Base-by-base conservation (phyloP, 148 eudicot genomes). In the Euryodendron excelsum region DNA sequence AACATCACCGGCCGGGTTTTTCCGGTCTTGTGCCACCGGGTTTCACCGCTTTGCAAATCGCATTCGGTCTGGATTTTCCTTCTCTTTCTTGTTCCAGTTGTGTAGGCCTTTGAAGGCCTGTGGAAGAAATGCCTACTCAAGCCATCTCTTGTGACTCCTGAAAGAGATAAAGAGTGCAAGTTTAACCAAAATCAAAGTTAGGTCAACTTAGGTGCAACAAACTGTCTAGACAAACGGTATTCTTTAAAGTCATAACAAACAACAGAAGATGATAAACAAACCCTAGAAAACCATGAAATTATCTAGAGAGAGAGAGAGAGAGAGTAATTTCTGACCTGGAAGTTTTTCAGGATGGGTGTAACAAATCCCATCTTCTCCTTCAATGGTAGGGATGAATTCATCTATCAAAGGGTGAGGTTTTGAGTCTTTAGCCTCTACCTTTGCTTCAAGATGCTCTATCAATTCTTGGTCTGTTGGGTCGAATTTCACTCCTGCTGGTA, bases 281-380 rank as follows among this genome's bases (percentile, higher is more conserved):
- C 77, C 78, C 78, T 65, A 74, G 72, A 77, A 78, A 75, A 60
- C 18, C 20, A 44, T 44, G 47, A 61, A 60, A 28, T 23, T 10
- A 48, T 17, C 2, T 33, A 58, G 20, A 48, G 41, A 36, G 33
- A 45, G 61, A 12, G 39, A 44, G 31, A 75, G 41, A 23, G 4
- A 62, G 30, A 14, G 20, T 30, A 55, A 17, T 50, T 69, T 52
- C 20, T 79, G 78, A 96, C 99, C 99, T 82, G 99, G 99, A 79
- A 96, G 95, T 77, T 93, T 96, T 78, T 96, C 99, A 76, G 99
- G 99, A 84, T 96, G 99, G 44, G 99, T 96, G 64, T 96, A 96
- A 82, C 99, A 96, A 89, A 93, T 96, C 37, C 99, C 99, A 86
- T 96, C 99, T 87, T 96, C 99, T 10, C 99, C 99, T 86, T 93